Conservation (phyloP, 2,329 filamentous ascomycete genomes). For the Immersiporthe knoxdaviesiana region DNA sequence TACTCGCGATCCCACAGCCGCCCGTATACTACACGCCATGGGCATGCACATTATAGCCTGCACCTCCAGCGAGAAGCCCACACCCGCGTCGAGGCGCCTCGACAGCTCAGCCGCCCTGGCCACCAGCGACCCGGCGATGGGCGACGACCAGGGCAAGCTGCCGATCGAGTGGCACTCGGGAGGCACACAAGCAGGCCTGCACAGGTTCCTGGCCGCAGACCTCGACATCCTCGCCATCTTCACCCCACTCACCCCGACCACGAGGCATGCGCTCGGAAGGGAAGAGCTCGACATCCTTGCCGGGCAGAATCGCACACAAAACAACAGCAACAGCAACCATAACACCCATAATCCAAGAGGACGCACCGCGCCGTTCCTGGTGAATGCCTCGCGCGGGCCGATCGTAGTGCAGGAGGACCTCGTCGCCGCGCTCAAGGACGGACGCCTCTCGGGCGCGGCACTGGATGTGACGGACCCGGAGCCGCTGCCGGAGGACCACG, state of each 20-base stretch:
- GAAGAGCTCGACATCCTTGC: conserved; percentile 18
- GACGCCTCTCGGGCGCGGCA: conserved; percentile 14
- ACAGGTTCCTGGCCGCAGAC: conserved; percentile 14
- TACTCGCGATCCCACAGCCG: not conserved
- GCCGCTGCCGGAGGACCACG: conserved; percentile 18
- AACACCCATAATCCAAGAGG: too few relatives aligned
- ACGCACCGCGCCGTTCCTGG: conserved; percentile 8
- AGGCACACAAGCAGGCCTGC: conserved; percentile 1
- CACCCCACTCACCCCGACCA: conserved; percentile 4
- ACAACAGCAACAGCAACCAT: too few relatives aligned
- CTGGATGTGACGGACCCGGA: conserved; percentile 19
- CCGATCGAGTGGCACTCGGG: conserved; percentile 18
- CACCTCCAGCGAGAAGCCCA: not conserved
- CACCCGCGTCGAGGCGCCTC: conserved; percentile 11
- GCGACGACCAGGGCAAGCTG: conserved; percentile 16
- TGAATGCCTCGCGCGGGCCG: conserved; percentile 16
- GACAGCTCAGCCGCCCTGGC: not conserved
- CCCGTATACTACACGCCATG: conserved; percentile 16
- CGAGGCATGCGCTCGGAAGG: not conserved
- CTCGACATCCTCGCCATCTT: conserved; percentile 21
- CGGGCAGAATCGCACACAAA: not conserved
- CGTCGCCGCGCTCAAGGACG: conserved; percentile 22
- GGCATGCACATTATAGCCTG: conserved; percentile 21
- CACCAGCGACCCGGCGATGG: not conserved
- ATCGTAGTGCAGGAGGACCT: conserved; percentile 18